Base-by-base conservation (phyloP, 2,329 filamentous ascomycete species). In the Cercospora sp. region DNA sequence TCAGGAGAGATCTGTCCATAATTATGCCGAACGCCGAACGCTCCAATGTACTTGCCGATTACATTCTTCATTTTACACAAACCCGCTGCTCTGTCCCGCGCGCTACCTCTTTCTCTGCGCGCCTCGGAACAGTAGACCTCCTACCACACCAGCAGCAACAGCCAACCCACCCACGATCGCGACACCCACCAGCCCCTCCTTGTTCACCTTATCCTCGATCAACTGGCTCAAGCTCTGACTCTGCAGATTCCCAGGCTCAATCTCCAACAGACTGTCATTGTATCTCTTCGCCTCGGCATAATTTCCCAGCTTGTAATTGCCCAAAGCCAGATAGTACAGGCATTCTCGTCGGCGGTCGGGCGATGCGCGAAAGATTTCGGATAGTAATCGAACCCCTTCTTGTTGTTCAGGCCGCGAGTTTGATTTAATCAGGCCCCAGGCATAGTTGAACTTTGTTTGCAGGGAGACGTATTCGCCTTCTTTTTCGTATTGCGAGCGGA, bases 371-470 rank as follows among this genome's bases (percentile, higher is more conserved):
- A 98, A 99, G 82, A 99, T 99, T 74, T 68, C 69, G 28, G 72
- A 73, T 51, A 73, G 70, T 26, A 73, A 64, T n/a, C 71, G 71
- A 2, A 73, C 71, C 63, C 70, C 71, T 69, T 73, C 68, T 61
- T 73, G 68, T 69, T 71, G 71, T 76, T 99, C 94, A 79, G 85
- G 81, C 73, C 95, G 92, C 63, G 85, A 82, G 79, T 88, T 89
- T 70, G 94, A 97, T 85, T 98, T 99, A 76, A 99, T 97, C 73
- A 99, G 87, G 73, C 95, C 95, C 95, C 95, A 99, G 78, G 95
- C 94, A 81, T 94, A 98, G 88, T 99, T 99, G 88, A 99, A 99
- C 80, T 98, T 98, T 70, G 95, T 99, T 82, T 99, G 95, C 48
- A 99, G 88, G 68, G 94, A 94, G 69, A 97, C 94, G 84, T 97